Base-by-base conservation (phyloP, 345 rosid species). In the Dipteronia dyeriana region DNA sequence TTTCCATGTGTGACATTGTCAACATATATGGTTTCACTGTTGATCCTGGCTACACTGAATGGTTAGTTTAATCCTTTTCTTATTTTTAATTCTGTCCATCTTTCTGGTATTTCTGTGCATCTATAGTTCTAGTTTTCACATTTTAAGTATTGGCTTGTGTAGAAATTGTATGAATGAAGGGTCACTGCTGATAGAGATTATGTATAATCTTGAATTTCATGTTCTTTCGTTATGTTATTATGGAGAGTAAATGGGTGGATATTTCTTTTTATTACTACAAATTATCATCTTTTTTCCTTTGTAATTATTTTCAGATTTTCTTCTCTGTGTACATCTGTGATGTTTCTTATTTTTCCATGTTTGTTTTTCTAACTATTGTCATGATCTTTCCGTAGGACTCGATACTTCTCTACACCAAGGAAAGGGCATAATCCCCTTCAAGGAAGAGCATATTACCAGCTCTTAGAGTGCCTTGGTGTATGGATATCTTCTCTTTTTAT, bases 381-480 rank as follows among this genome's bases (percentile, higher is more conserved):
- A 45, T 54, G 20, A 43, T 26, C 26, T 31, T 75, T 59, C 41
- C 77, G 76, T 67, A 94, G 99, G 99, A 96, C 98, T 2, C 86
- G 98, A 67, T 94, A 96, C 87, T 96, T 96, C 86, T 92, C 99
- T 26, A 76, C 88, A 19, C 97, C 97, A 5, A 85, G 95, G 88
- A 88, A 96, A 89, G 99, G 99, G 78, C 99, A 94, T 80, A 96
- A 91, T 86, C 99, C 98, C 60, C 97, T 96, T 63, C 98, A 96
- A 84, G 99, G 99, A 68, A 85, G 99, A 78, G 97, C 99, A 74
- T 96, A 96, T 79, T 94, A 96, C 84, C 99, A 92, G 79, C 95
- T 96, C 60, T 87, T 94, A 72, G 99, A 94, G 71, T 96, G 99
- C 87, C 97, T 96, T 70, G 99, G 98, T 75, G 99, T 96, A 96